Evolutionary conservation across 352 stramenopile species (phyloP), one percentile per base, ranked within the genome.

Genomic region (Globisporangium ultimum): DNA sequence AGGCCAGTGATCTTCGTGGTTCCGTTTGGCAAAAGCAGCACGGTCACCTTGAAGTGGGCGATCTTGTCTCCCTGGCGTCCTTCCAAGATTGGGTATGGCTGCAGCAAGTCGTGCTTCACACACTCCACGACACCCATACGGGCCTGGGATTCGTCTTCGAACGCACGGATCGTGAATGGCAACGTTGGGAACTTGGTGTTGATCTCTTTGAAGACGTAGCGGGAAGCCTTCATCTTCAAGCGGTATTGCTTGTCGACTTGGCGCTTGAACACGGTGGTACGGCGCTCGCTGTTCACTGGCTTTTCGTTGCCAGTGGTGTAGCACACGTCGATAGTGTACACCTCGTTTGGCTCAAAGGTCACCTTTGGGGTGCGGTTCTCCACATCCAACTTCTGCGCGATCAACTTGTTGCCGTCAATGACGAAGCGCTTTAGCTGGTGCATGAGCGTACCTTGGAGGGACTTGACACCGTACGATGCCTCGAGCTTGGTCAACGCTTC

Each of bases 401-500:
- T 96, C 34, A 97, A 71, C 78, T 99, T 99, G 70, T 98, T 98
- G 58, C 96, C 97, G 71, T 99, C 97, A 63, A 99, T 98, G 14
- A 99, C 95, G 63, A 95, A 97, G 62, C 95, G 93, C 80, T 99
- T 99, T 73, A 99, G 97, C 84, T 99, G 97, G 77, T 99, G 97
- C 97, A 99, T 99, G 58, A 99, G 80, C 59, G 98, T 98, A 38
- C 97, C 98, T 58, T 98, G 87, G 62, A 99, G 84, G 49, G 95
- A 88, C 66, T 98, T 98, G 60, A 99, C 97, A 52, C 91, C 96
- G 73, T 99, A 99, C 15, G 84, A 71, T 40, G 91, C 83, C 41
- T 98, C 96, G 4, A 99, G 89, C 63, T 96, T 95, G 42, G 90
- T 90, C 9, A 99, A 84, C 28, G 95, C 93, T 60, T 97, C 86